Base-by-base conservation (phyloP, 2,329 filamentous ascomycete genomes). In the Aureobasidium melanogenum region DNA sequence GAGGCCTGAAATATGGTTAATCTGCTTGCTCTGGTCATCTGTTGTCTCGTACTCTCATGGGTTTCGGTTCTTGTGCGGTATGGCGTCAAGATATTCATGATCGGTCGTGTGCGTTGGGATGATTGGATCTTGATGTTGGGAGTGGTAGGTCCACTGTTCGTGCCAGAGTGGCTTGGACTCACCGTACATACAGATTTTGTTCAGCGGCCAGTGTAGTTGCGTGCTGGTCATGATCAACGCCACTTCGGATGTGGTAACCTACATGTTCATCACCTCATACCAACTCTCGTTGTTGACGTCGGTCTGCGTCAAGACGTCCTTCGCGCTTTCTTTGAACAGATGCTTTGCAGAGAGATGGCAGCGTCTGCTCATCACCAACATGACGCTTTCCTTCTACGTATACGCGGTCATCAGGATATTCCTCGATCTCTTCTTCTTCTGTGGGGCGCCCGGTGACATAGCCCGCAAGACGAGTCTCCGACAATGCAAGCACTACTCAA, bases 301-400 rank as follows among this genome's bases (percentile, higher is more conserved):
- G 63, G 72, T 75, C 62, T 64, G 72, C 17, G 65, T 78, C 62
- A 79, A 79, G 64, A 71, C 78, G 24, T 77, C 77, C 1, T 66
- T 79, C 5, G 75, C 71, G 8, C 65, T 79, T 38, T 78, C 78
- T 67, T 77, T 78, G 66, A 69, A 75, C 10, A 74, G 77, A 2
- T 74, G 78, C 50, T 69, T 77, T n/a, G 69, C 66, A 17, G 68
- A 71, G 38, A 60, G 52, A 19, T 77, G 74, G 73, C 76, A 79
- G 38, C 66, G 67, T 32, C 68, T 67, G 36, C 50, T 55, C 22
- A 63, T 70, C 39, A 66, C 72, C 34, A 32, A 24, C 28, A 38
- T 57, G 38, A 62, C 60, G 22, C 66, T 71, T n/a, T 67, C 75
- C n/a, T 74, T 55, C 50, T 38, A 39, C 38, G 17, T 52, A 5